These are phyloP conservation scores for Panaeolus cyanescens DNA, from an alignment of 768 basidiomycete species.

Conservation along the genomic window DNA sequence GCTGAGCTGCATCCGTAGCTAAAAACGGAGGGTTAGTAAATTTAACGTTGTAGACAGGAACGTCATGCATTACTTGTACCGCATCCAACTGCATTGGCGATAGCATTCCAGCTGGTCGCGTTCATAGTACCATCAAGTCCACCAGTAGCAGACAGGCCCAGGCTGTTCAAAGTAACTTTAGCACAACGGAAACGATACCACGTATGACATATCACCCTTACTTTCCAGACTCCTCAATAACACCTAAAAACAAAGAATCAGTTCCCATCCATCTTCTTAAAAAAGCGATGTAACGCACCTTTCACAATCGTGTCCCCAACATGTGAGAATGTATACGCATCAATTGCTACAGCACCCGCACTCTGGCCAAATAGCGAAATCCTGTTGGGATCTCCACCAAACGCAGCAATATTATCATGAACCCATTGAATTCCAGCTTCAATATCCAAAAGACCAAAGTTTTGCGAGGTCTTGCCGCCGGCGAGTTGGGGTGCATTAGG, in stretches of 20 bases:
- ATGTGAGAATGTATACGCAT: conserved; percentile 35
- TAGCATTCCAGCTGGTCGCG: conserved; percentile 29
- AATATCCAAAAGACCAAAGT: conserved; percentile 40
- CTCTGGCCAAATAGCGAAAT: conserved; percentile 39
- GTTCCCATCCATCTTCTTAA: background rate
- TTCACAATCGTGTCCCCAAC: conserved; percentile 32
- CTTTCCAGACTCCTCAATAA: conserved; percentile 40
- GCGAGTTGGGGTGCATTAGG: conserved; percentile 40
- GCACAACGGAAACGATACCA: too few relatives aligned
- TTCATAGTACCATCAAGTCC: conserved; percentile 16
- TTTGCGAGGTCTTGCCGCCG: conserved; percentile 25
- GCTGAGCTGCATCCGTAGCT: conserved; percentile 27
- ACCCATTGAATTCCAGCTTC: conserved; percentile 50
- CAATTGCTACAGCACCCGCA: conserved; percentile 34
- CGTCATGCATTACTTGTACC: conserved; percentile 28
- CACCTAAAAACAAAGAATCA: conserved; percentile 16
- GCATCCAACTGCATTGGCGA: conserved; percentile 32
- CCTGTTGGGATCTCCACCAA: conserved; percentile 42
- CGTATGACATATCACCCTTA: too few relatives aligned
- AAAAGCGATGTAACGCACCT: conserved; percentile 15
- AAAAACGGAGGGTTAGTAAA: background rate
- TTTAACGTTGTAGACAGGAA: background rate
- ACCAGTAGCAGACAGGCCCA: conserved; percentile 10
- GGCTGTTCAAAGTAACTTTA: conserved; percentile 6
- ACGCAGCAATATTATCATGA: conserved; percentile 46